Base-by-base conservation (phyloP, 129 eudicot genomes). In the Flaveria ramosissima region DNA sequence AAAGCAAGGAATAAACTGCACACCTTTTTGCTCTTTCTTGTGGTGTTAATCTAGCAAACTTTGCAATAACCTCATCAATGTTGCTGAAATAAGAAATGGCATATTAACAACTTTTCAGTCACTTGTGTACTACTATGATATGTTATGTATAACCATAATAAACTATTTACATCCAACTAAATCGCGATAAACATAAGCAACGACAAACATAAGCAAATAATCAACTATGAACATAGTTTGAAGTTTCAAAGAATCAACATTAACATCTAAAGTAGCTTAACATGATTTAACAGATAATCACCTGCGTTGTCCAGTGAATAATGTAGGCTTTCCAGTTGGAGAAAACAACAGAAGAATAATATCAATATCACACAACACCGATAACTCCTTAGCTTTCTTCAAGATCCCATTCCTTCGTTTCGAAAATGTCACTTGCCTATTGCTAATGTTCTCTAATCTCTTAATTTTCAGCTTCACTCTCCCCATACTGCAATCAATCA, bases 1-100 rank as follows among this genome's bases (percentile, higher is more conserved):
- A 60, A 53, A 69, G 2, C 26, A 72, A 42, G 24, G n/a, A 15
- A 9, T 36, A 3, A 11, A 56, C n/a, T 7, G 10, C 13, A 15
- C 48, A 88, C 98, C 98, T 83, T 86, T 94, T 94, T 42, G 85
- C 89, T 84, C 99, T 85, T 80, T 94, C 99, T 81, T 94, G 90
- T 12, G 99, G 93, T 15, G 93, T 84, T 30, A 94, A 73, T 70
- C 91, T 88, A 69, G 97, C 92, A 76, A 87, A 94, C 84, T 88
- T 91, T 52, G 96, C 84, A 66, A 91, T 89, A 55, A 94, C 90
- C 81, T 94, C 97, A 71, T 91, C 96, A 59, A 94, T 73, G 72
- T 89, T 89, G 82, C 98, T 93, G 86, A 61, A 82, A 78, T 16
- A 10, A 21, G 63, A 82, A 50, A 48, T 39, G 3, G 24, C 3